phyloP scores from a whole-genome alignment of 2,329 filamentous ascomycete genomes.

The Apiospora sp. region DNA sequence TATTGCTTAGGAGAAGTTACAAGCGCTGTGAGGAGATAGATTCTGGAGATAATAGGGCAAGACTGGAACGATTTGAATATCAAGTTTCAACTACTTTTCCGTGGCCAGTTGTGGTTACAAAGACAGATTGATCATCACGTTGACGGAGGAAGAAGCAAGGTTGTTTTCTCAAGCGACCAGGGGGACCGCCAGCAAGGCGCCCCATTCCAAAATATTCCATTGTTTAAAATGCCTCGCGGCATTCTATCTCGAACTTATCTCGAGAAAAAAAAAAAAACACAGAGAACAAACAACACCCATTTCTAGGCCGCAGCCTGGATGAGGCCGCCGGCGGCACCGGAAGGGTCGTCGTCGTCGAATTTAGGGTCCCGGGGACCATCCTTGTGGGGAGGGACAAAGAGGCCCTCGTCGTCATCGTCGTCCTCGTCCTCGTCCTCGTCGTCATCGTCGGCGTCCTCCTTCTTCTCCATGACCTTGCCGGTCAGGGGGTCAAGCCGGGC shows the following conservation, averaged over 20 bases:
- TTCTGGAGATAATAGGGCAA: neutral
- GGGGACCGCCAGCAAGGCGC: neutral
- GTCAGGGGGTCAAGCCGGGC: neutral
- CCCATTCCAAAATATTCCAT: neutral
- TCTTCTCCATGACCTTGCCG: neutral
- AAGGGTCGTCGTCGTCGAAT: neutral
- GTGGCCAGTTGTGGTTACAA: no score
- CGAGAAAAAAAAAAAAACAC: neutral
- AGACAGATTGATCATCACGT: neutral
- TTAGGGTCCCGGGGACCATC: constrained; percentile 13
- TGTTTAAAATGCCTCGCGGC: constrained; percentile 5
- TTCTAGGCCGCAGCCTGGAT: neutral
- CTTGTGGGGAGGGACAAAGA: neutral
- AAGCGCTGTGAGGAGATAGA: neutral
- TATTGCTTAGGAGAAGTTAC: neutral
- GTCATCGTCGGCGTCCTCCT: neutral
- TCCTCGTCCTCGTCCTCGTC: neutral
- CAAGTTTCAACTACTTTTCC: neutral
- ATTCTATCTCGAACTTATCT: neutral
- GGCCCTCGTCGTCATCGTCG: neutral
- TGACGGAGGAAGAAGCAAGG: neutral
- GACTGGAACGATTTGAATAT: neutral
- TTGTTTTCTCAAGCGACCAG: neutral
- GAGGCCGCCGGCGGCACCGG: neutral
- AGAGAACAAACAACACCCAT: neutral